Percentiles rank a stretch among this genome's conserved stretches.
These are phyloP conservation scores for Lophium mytilinum DNA, from an alignment of 495 filamentous ascomycete species.

Conservation along the genomic window DNA sequence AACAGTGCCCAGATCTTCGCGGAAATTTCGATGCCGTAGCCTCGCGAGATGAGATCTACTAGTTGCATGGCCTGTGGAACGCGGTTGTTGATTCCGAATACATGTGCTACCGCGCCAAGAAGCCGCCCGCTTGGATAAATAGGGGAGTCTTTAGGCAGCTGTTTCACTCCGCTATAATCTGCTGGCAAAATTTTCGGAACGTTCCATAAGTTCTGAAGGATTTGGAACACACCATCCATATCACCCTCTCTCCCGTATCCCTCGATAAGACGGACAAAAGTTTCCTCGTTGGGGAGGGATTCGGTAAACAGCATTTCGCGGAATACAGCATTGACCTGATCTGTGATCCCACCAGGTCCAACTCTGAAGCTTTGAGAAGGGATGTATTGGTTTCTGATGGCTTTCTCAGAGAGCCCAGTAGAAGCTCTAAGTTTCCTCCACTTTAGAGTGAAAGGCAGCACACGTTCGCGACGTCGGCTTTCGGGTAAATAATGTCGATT, in stretches of 20 bases:
- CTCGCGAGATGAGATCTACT: slow-evolving; percentile 49
- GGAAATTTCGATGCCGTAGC: slow-evolving; percentile 46
- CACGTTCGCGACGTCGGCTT: not conserved
- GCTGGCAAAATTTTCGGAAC: slow-evolving; percentile 41
- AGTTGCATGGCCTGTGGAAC: slow-evolving; percentile 44
- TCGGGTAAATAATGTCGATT: not conserved
- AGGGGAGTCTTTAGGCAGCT: slow-evolving; percentile 33
- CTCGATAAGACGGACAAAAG: slow-evolving; percentile 49
- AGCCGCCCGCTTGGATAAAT: slow-evolving; percentile 47
- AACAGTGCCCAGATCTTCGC: slow-evolving; percentile 48
- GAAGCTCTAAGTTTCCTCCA: not conserved
- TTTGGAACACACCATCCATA: slow-evolving; percentile 36
- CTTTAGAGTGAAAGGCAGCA: not conserved
- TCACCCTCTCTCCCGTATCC: slow-evolving; percentile 51
- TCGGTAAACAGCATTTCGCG: slow-evolving; percentile 44
- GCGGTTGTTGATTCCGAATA: slow-evolving; percentile 50
- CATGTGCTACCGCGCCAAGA: slow-evolving; percentile 51
- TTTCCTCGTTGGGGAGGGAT: slow-evolving; percentile 43
- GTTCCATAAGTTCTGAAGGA: slow-evolving; percentile 50
- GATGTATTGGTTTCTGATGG: not conserved
- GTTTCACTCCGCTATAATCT: slow-evolving; percentile 2
- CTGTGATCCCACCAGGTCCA: slow-evolving; percentile 22
- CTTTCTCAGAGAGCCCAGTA: not conserved
- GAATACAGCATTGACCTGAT: slow-evolving; percentile 36
- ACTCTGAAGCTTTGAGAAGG: slow-evolving; percentile 6